Evolutionary conservation across 2,329 filamentous ascomycete species (phyloP).

Genomic region (Arachnomyces sp.): DNA sequence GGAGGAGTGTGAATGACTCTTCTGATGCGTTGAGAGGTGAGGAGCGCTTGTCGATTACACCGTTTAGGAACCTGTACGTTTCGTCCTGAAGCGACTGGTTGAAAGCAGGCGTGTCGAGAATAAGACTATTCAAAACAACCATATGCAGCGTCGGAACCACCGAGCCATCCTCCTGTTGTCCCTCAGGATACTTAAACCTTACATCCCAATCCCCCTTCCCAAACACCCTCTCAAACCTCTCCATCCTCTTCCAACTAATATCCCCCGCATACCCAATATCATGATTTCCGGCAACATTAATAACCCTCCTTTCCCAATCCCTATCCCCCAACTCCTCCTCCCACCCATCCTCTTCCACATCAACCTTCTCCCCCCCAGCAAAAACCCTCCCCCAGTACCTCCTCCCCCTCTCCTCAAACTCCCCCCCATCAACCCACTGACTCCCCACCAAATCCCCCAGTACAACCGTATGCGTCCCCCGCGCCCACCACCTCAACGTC

Average conservation of each 20-base stretch:
- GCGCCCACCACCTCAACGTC: constrained; percentile 71
- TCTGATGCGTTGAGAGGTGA: constrained; percentile 44
- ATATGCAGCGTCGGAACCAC: constrained; percentile 62
- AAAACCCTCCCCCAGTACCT: constrained; percentile 80
- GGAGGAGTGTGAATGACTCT: constrained; percentile 63
- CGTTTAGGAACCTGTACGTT: constrained; percentile 65
- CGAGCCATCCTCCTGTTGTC: constrained; percentile 1
- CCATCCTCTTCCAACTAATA: constrained; percentile 63
- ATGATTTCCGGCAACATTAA: constrained; percentile 91
- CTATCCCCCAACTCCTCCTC: constrained; percentile 32
- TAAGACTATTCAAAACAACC: constrained; percentile 84
- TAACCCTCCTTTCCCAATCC: constrained; percentile 65
- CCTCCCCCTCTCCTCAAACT: constrained; percentile 65
- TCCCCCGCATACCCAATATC: constrained; percentile 96
- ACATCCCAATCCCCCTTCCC: constrained; percentile 88
- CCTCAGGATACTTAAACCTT: constrained; percentile 49
- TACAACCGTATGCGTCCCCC: constrained; percentile 78
- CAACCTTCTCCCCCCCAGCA: constrained; percentile 52
- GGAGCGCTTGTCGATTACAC: constrained; percentile 49
- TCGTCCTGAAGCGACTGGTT: constrained; percentile 59
- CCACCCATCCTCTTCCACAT: constrained; percentile 39
- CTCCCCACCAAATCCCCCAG: constrained; percentile 87
- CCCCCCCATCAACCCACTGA: constrained; percentile 83
- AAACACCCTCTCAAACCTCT: constrained; percentile 75
- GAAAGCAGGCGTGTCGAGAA: constrained; percentile 75